These are phyloP conservation scores for Boletus patriciae DNA, from an alignment of 768 basidiomycete genomes.

Conservation along the genomic window DNA sequence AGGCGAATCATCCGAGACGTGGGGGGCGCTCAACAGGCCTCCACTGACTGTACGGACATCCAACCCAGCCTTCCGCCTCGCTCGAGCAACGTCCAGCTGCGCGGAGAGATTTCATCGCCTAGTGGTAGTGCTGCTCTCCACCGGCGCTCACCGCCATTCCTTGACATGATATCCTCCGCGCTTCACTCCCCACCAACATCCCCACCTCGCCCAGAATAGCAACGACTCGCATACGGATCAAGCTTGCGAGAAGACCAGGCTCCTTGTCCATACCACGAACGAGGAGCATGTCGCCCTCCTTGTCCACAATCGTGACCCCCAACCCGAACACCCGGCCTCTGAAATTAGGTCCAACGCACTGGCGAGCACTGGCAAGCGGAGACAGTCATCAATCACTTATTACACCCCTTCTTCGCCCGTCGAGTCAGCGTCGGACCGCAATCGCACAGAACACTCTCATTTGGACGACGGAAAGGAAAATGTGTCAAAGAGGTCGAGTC, in stretches of 20 bases:
- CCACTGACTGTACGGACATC: no score
- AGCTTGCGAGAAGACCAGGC: no score
- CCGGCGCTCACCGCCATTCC: not conserved
- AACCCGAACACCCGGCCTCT: not conserved
- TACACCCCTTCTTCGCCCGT: conserved; percentile 29
- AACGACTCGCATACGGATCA: conserved; percentile 15
- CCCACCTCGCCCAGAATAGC: conserved; percentile 11
- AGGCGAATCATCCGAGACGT: no score
- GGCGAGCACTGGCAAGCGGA: conserved; percentile 7
- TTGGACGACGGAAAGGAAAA: conserved; percentile 11
- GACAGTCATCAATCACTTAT: conserved; percentile 32
- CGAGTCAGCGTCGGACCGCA: conserved; percentile 16
- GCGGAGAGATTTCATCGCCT: no score
- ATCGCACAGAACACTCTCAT: not conserved
- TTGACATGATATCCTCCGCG: conserved; percentile 1
- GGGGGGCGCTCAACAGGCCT: no score
- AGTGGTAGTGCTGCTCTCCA: not conserved
- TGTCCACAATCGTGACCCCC: not conserved
- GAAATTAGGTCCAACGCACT: not conserved
- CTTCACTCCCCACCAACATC: conserved; percentile 24
- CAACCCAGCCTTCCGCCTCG: no score
- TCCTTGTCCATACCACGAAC: not conserved
- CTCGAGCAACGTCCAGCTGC: no score
- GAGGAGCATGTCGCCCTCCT: conserved; percentile 7
- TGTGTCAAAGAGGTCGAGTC: conserved; percentile 21